phyloP scores from a whole-genome alignment of 2,329 filamentous ascomycete genomes.

The Aspergillus candidus region DNA sequence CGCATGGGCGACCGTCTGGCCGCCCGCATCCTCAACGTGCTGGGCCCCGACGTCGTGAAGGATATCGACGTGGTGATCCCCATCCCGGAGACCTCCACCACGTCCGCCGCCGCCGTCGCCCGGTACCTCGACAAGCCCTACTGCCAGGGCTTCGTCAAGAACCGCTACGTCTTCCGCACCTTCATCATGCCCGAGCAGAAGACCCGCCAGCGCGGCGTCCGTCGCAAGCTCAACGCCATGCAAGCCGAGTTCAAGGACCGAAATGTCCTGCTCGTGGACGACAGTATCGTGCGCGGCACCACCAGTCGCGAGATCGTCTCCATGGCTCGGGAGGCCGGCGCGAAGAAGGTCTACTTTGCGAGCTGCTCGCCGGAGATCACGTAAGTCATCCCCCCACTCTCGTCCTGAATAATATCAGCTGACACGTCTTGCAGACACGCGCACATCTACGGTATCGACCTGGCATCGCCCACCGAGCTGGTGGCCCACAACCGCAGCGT shows the following conservation, averaged over 20 bases:
- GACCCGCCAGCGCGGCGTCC: conserved; percentile 74
- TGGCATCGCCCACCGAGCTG: conserved; percentile 64
- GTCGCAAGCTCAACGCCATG: conserved; percentile 84
- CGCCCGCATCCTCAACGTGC: conserved; percentile 59
- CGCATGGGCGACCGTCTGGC: conserved; percentile 83
- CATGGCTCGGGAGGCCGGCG: conserved; percentile 81
- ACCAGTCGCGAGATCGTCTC: conserved; percentile 71
- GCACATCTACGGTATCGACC: conserved; percentile 79
- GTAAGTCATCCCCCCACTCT: conserved; percentile 20
- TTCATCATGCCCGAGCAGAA: conserved; percentile 83
- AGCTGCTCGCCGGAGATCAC: conserved; percentile 77
- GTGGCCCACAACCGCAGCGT: conserved; percentile 63
- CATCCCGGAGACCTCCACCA: conserved; percentile 77
- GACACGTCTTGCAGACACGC: conserved; percentile 49
- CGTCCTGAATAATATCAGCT: background rate
- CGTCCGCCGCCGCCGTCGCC: conserved; percentile 71
- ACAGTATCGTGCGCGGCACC: conserved; percentile 82
- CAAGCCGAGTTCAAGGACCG: conserved; percentile 75
- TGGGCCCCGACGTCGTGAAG: conserved; percentile 63
- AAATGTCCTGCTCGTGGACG: conserved; percentile 78
- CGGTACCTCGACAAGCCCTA: conserved; percentile 69
- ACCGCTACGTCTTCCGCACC: conserved; percentile 80
- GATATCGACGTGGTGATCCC: conserved; percentile 78
- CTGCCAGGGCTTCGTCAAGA: conserved; percentile 80
- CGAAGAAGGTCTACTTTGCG: conserved; percentile 74